Percentiles rank a stretch among this genome's conserved stretches.
These are phyloP conservation scores for Trichoderma atroviride DNA, from an alignment of 2,329 filamentous ascomycete species.

Conservation along the genomic window DNA sequence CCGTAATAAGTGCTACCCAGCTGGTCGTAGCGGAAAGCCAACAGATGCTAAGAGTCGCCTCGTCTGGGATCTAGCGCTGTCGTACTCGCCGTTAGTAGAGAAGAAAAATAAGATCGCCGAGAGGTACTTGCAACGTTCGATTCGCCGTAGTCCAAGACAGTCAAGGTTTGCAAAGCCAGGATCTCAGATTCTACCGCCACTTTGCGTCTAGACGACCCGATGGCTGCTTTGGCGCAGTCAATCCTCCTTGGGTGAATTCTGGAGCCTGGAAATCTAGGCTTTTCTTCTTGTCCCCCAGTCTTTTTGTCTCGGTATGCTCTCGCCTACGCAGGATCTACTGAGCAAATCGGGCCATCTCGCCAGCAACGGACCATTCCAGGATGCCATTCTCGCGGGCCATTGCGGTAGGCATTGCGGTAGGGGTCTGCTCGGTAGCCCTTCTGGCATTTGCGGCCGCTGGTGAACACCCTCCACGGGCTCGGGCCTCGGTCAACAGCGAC, in stretches of 20 bases:
- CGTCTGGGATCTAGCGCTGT: background rate
- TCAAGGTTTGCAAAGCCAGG: slow-evolving; percentile 5
- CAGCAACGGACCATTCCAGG: background rate
- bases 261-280: background rate
- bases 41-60: background rate
- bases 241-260: background rate
- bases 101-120: background rate
- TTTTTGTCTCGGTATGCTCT: background rate
- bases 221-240: background rate
- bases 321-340: slow-evolving; percentile 6
- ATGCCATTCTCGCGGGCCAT: slow-evolving; percentile 12
- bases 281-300: background rate
- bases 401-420: background rate
- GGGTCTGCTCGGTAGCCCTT: slow-evolving; percentile 5
- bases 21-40: slow-evolving; percentile 9
- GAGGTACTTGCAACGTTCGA: background rate
- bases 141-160: slow-evolving; percentile 1
- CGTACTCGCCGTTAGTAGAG: background rate
- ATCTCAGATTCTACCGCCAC: slow-evolving; percentile 17
- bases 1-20: slow-evolving; percentile 11
- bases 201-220: background rate
- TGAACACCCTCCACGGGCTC: background rate
- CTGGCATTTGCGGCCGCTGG: background rate
- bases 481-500: slow-evolving; percentile 14
- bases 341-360: slow-evolving; percentile 18